Evolutionary conservation across 139 green algal species (phyloP), one percentile per base, ranked within the genome.

Genomic region (Chlorella vulgaris): DNA sequence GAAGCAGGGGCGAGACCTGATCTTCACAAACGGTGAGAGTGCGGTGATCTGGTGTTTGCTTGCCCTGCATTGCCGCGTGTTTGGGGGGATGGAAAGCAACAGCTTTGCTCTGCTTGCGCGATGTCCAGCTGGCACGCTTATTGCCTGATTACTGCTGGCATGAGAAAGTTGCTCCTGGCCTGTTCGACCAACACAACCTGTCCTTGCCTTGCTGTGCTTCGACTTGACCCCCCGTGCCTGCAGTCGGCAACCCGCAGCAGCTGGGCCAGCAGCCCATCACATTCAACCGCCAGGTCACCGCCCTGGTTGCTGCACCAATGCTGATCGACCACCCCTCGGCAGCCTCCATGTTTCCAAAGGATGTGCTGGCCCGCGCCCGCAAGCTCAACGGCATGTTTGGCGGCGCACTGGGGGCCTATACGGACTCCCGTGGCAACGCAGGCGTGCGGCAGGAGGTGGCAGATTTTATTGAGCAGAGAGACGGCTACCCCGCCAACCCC

Each of bases 181-280:
- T n/a, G n/a, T n/a, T n/a, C n/a, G n/a, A n/a, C n/a, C n/a, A n/a
- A n/a, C n/a, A n/a, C n/a, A n/a, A n/a, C n/a, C n/a, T n/a, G n/a
- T n/a, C n/a, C n/a, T n/a, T n/a, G n/a, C 39, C 22, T 43, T 6
- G 62, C 62, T 50, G 65, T 21, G 33, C 65, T 50, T 58, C 47
- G 47, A 58, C 47, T 58, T 58, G n/a, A 58, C 47, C 15, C 47
- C 15, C 47, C 47, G 15, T 15, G 47, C 40, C 40, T 82, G 86
- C 88, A 95, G 94, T 99, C 47, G 96, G 96, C 69, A 98, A 98
- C 85, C 95, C 95, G 53, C 95, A 98, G 61, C 85, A 93, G 22
- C 86, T 98, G 8, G 95, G 95, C 24, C 92, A 96, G 69, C 93
- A 93, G 82, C 94, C 95, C 21, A 79, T 98, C 22, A 95, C 92